phyloP scores from a whole-genome alignment of 768 basidiomycete genomes.

The Lactarius hatsudake region DNA sequence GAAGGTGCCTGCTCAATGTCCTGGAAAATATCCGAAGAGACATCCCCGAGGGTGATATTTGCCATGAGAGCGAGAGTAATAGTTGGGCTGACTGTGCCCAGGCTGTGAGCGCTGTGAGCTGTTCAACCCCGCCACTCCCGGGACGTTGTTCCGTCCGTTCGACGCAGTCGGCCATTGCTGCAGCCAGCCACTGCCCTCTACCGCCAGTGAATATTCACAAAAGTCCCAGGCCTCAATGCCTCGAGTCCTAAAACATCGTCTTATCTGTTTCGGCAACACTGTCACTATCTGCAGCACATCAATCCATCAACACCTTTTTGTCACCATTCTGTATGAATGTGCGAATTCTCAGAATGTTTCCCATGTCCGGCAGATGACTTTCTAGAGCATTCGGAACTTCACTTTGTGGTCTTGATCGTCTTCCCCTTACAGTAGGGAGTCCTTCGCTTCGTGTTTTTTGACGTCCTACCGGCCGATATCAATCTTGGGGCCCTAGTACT shows the following conservation, averaged over 20 bases:
- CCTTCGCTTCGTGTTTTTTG: background rate
- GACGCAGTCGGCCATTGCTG: background rate
- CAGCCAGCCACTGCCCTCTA: background rate
- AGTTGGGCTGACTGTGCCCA: background rate
- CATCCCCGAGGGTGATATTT: background rate
- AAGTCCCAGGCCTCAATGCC: background rate
- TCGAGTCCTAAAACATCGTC: background rate
- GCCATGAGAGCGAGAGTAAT: constrained; percentile 3
- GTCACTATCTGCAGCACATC: background rate
- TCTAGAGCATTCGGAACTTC: background rate
- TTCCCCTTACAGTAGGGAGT: background rate
- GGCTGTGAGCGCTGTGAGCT: background rate
- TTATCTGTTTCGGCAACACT: constrained; percentile 4
- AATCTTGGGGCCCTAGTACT: background rate
- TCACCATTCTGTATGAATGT: constrained; percentile 8
- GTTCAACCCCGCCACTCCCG: background rate
- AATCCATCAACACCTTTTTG: background rate
- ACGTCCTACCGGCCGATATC: background rate
- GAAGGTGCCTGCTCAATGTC: constrained; percentile 1
- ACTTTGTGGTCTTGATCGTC: background rate
- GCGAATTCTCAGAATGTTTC: constrained; percentile 1
- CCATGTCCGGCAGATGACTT: background rate
- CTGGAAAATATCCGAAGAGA: background rate
- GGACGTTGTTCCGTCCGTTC: background rate
- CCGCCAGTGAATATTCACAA: background rate